Conservation (phyloP, 768 basidiomycete species). For the Kwoniella botswanensis region DNA sequence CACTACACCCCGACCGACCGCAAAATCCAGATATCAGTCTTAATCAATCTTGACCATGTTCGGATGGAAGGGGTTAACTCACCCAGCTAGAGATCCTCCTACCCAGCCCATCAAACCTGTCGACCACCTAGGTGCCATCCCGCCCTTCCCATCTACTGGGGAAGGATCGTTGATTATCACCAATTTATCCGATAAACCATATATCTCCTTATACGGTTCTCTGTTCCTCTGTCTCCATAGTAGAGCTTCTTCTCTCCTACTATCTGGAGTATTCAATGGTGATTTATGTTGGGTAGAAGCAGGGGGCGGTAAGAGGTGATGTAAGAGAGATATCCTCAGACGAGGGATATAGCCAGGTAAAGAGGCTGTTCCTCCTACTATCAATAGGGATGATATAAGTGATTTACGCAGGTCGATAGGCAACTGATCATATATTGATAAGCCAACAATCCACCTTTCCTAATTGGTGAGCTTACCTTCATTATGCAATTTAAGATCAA, state of each 20-base stretch:
- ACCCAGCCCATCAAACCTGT: conserved; percentile 86
- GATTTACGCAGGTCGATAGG: conserved; percentile 88
- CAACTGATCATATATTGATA: conserved; percentile 62
- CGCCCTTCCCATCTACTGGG: conserved; percentile 62
- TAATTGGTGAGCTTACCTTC: conserved; percentile 64
- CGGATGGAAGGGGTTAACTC: conserved; percentile 50
- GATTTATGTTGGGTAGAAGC: background rate
- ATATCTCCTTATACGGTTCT: conserved; percentile 76
- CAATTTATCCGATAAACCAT: conserved; percentile 72
- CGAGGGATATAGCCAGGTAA: conserved; percentile 91
- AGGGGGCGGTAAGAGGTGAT: conserved; percentile 61
- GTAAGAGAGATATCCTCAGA: conserved; percentile 76
- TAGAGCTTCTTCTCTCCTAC: conserved; percentile 28
- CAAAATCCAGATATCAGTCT: background rate
- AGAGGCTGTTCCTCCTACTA: conserved; percentile 88
- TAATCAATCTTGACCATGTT: background rate
- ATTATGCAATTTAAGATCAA: conserved; percentile 76
- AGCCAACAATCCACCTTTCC: conserved; percentile 5
- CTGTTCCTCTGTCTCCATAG: conserved; percentile 58
- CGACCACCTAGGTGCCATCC: conserved; percentile 84
- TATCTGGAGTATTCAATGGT: conserved; percentile 23
- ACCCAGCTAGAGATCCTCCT: conserved; percentile 92
- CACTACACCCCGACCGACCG: conserved; percentile 60
- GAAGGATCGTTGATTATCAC: conserved; percentile 79
- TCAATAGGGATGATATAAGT: conserved; percentile 79